Evolutionary conservation across 2,329 filamentous ascomycete genomes (phyloP).

Genomic region (Clarireedia sp.): DNA sequence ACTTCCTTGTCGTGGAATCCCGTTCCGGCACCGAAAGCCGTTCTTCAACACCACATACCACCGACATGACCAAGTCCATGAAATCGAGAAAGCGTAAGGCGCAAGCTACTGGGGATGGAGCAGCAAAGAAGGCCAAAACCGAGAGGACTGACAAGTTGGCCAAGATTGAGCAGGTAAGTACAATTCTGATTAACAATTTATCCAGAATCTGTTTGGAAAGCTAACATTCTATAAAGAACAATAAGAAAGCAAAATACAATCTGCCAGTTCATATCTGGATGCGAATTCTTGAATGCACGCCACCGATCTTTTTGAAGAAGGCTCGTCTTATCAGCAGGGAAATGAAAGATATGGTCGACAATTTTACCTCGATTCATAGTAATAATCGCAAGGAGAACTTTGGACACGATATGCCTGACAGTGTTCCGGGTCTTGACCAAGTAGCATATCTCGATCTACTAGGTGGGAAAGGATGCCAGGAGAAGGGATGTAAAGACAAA

Average conservation of each 20-base stretch:
- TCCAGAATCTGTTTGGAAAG: background rate
- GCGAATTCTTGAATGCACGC: conserved; percentile 26
- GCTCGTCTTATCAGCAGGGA: conserved; percentile 20
- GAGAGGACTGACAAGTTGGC: conserved; percentile 12
- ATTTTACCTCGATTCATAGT: conserved; percentile 22
- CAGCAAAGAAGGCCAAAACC: conserved; percentile 13
- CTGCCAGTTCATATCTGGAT: conserved; percentile 22
- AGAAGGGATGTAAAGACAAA: conserved; percentile 20
- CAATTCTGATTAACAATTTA: background rate
- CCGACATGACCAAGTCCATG: background rate
- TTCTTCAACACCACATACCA: conserved; percentile 1
- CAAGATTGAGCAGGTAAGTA: conserved; percentile 18
- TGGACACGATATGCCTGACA: conserved; percentile 24
- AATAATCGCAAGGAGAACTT: conserved; percentile 27
- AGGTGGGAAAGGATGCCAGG: conserved; percentile 26
- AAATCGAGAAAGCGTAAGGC: conserved; percentile 14
- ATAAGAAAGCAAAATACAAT: conserved; percentile 11
- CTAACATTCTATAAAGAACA: conserved; percentile 13
- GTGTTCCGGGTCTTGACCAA: conserved; percentile 18
- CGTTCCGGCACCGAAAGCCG: conserved; percentile 5
- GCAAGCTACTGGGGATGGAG: background rate
- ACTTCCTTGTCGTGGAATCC: conserved; percentile 6
- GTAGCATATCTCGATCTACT: conserved; percentile 26
- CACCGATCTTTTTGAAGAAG: conserved; percentile 26
- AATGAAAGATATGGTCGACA: conserved; percentile 18